These are phyloP conservation scores for Lobulomyces angularis DNA, from an alignment of 192 early-diverging fungal genomes.

Conservation along the genomic window DNA sequence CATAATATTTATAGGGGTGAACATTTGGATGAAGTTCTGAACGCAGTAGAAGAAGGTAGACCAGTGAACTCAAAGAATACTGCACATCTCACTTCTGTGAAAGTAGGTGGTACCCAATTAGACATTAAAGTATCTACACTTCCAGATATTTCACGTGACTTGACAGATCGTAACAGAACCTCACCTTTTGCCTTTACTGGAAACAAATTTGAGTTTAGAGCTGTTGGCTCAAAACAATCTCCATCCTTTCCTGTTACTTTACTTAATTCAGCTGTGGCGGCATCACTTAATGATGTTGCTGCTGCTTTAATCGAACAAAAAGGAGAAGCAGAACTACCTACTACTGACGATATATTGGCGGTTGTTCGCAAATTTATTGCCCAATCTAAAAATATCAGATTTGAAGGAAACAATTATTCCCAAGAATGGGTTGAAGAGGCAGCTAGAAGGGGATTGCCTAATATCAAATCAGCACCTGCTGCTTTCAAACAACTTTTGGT, in stretches of 20 bases:
- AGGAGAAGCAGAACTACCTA: conserved; percentile 65
- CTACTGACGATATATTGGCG: conserved; percentile 74
- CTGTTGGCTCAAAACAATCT: conserved; percentile 95
- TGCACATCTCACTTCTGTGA: conserved; percentile 82
- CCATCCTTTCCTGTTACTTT: conserved; percentile 91
- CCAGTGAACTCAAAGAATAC: conserved; percentile 75
- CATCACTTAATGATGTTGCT: conserved; percentile 61
- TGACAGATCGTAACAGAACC: conserved; percentile 99
- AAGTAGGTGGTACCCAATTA: conserved; percentile 86
- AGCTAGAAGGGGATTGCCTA: conserved; percentile 86
- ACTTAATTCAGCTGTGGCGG: conserved; percentile 83
- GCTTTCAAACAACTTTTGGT: conserved; percentile 77
- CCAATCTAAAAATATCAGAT: conserved; percentile 72
- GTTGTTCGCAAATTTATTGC: conserved; percentile 80
- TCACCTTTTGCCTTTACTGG: conserved; percentile 99
- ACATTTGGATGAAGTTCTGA: conserved; percentile 88
- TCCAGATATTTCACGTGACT: conserved; percentile 82
- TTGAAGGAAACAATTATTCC: conserved; percentile 98
- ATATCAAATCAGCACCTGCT: conserved; percentile 81
- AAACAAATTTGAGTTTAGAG: conserved; percentile 99
- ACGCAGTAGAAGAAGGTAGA: conserved; percentile 81
- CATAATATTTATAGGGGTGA: no score
- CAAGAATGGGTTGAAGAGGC: conserved; percentile 89
- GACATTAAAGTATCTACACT: conserved; percentile 90
- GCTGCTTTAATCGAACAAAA: conserved; percentile 65